phyloP scores from a whole-genome alignment of 208 protist genomes.

The Zelonia costaricensis region DNA sequence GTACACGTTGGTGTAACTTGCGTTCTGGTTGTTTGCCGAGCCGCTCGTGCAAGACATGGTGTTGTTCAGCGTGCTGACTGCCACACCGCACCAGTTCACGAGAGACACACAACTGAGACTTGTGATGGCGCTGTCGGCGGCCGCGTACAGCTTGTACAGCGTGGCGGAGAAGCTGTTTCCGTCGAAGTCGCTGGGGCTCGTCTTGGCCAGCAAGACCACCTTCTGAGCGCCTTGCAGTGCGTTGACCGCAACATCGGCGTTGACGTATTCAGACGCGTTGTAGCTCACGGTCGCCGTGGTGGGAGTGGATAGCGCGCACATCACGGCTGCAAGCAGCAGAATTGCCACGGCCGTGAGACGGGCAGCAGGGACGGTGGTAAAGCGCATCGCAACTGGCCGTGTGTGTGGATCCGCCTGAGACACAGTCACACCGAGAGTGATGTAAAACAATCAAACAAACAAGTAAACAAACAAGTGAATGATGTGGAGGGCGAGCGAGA shows the following conservation, averaged over 20 bases:
- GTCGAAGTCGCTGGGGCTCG: not conserved
- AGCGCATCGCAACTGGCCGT: no score
- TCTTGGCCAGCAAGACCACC: constrained; percentile 1
- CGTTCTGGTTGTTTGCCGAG: constrained; percentile 3
- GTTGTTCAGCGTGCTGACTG: not conserved
- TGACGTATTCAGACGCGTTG: constrained; percentile 11
- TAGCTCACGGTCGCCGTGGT: not conserved
- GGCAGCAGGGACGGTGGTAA: not conserved
- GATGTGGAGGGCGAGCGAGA: no score
- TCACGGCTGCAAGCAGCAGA: constrained; percentile 3
- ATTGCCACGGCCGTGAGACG: not conserved
- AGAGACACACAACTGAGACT: constrained; percentile 13
- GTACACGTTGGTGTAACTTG: constrained; percentile 4
- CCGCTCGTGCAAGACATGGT: constrained; percentile 13
- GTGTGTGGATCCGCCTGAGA: no score
- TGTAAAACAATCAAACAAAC: no score
- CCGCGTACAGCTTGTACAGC: constrained; percentile 8
- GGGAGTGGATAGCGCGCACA: not conserved
- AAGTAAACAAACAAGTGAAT: no score
- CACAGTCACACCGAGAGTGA: no score
- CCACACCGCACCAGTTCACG: constrained; percentile 19
- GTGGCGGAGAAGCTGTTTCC: not conserved
- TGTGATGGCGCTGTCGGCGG: constrained; percentile 1
- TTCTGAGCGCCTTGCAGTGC: not conserved
- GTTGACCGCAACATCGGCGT: constrained; percentile 16